phyloP scores from a whole-genome alignment of 2,329 filamentous ascomycete genomes.

The Ophiostoma sp. region DNA sequence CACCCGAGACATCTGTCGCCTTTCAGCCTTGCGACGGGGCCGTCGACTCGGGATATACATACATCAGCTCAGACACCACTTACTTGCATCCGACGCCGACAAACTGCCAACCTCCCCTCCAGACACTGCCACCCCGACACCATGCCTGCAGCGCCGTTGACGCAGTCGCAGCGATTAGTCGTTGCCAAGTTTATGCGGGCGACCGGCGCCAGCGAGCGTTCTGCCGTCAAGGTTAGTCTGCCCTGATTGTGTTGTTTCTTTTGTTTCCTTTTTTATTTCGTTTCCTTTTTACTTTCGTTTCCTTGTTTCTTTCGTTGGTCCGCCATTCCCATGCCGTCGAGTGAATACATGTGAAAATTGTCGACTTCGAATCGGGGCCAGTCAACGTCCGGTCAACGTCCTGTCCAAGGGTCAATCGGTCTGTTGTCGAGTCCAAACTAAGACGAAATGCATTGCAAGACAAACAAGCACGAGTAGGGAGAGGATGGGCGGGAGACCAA shows the following conservation, averaged over 20 bases:
- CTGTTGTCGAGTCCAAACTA: not conserved
- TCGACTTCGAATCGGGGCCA: not conserved
- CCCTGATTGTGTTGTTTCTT: not conserved
- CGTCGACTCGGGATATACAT: not conserved
- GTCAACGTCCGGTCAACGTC: too few relatives aligned
- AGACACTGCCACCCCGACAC: not conserved
- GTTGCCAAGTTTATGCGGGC: constrained; percentile 41
- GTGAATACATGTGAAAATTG: not conserved
- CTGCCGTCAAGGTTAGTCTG: constrained; percentile 42
- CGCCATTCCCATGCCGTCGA: not conserved
- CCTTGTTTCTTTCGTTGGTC: not conserved
- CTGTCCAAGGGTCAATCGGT: not conserved
- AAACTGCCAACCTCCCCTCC: not conserved
- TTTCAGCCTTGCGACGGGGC: not conserved
- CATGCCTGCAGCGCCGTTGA: constrained; percentile 30
- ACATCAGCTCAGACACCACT: not conserved
- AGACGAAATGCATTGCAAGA: not conserved
- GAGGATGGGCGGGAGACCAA: not conserved
- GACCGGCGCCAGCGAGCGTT: constrained; percentile 43
- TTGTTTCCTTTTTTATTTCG: not conserved
- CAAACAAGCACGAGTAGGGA: not conserved
- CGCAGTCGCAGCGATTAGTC: constrained; percentile 37
- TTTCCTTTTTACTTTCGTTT: not conserved
- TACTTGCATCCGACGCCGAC: not conserved
- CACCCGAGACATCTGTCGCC: constrained; percentile 14